Evolutionary conservation across 2,329 filamentous ascomycete species (phyloP), one percentile per base, ranked within the genome.

Genomic region (Monilinia aucupariae): DNA sequence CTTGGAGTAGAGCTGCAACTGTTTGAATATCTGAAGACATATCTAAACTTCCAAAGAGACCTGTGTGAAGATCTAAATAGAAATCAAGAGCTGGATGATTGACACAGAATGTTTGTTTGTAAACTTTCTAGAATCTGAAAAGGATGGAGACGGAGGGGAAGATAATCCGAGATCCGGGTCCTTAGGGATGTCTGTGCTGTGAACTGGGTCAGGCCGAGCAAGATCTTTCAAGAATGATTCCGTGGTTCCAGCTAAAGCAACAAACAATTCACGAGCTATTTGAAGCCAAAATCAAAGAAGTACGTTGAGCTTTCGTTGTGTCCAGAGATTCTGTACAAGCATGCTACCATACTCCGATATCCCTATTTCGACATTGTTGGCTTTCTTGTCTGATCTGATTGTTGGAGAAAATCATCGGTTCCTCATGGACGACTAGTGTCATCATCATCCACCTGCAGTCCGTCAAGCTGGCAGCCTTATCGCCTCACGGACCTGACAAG

Each of bases 1-100:
- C 91, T 77, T 96, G 85, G 68, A 99, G 86, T 76, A 97, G 83
- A 81, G 91, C 86, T 67, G 91, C 89, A 76, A 97, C 78, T 68
- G 78, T 77, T 74, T 82, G 78, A 68, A 87, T 78, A 75, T 85
- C 81, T 68, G 81, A 77, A 71, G 85, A 81, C 85, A 89, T 89
- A 72, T 72, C 74, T 69, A 47, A n/a, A n/a, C n/a, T n/a, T n/a
- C n/a, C n/a, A n/a, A 62, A 61, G 62, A 61, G 61, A 48, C 59
- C 27, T 43, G 56, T 54, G 32, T 47, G 30, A 56, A 49, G 52
- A 47, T 50, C 32, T 56, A 62, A 50, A 56, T 56, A 43, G 53
- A 56, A 27, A 39, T 45, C 32, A 22, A 56, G 17, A 62, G 17
- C 52, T 48, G 59, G 22, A n/a, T 49, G 51, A 62, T 49, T 58